phyloP scores from a whole-genome alignment of 108 stramenopile species.

The Mediolabrus comicus region DNA sequence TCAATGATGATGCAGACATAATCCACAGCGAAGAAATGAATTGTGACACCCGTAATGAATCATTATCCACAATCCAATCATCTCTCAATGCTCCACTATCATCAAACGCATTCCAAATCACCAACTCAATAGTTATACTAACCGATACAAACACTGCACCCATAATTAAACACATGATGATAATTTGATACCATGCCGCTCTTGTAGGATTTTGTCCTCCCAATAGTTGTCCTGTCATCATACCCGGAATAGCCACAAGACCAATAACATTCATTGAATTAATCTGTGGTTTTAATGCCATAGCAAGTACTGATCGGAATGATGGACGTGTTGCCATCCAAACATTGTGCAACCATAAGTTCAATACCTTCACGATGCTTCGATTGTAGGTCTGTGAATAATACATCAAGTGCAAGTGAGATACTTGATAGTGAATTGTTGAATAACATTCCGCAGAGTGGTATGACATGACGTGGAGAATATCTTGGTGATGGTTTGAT shows the following conservation, averaged over 20 bases:
- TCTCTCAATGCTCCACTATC: slow-evolving; percentile 14
- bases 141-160: slow-evolving; percentile 24
- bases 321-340: slow-evolving; percentile 36
- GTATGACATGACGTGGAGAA: slow-evolving; percentile 42
- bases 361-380: slow-evolving; percentile 37
- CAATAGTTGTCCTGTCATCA: slow-evolving; percentile 91
- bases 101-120: slow-evolving; percentile 21
- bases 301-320: slow-evolving; percentile 10
- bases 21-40: slow-evolving; percentile 4
- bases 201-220: slow-evolving; percentile 64
- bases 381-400: slow-evolving; percentile 25
- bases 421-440: slow-evolving; percentile 29
- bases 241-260: slow-evolving; percentile 80
- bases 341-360: slow-evolving; percentile 17
- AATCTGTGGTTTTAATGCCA: slow-evolving; percentile 63
- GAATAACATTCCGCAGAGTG: slow-evolving; percentile 53
- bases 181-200: slow-evolving; percentile 86
- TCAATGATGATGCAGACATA: no score
- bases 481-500: slow-evolving; percentile 32
- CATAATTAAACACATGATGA: slow-evolving; percentile 79
- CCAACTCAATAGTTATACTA: not conserved
- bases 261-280: slow-evolving; percentile 80
- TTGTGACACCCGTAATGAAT: slow-evolving; percentile 13
- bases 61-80: slow-evolving; percentile 17
- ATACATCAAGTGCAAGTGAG: slow-evolving; percentile 12